Evolutionary conservation across 2,329 filamentous ascomycete species (phyloP), one percentile per base, ranked within the genome.

Genomic region (Dothideomycetes sp.): DNA sequence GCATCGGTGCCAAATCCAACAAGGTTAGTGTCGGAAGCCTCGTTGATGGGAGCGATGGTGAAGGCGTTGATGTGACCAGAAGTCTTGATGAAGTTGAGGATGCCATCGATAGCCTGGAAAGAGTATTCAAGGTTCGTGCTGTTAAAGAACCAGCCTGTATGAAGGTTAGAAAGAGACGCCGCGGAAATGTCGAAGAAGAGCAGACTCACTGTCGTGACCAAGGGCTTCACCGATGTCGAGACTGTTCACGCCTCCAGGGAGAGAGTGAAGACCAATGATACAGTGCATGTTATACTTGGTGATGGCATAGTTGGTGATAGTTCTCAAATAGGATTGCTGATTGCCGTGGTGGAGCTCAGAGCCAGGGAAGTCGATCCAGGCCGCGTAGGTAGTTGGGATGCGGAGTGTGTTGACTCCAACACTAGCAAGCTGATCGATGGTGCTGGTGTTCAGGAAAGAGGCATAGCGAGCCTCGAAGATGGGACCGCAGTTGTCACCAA

Each of bases 21-120:
- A 59, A 40, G 34, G 43, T 57, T 48, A 30, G 50, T 59, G 48
- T 63, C 60, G 19, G 46, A 51, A 0, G 58, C 47, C 37, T 64
- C 59, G 46, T 64, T 64, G 46, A 64, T 55, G 4, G 59, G 57
- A 3, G 49, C 52, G 31, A 64, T 44, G 38, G 57, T 60, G 46
- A 54, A 62, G 8, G 49, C 51, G 37, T 58, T 47, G 4, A 50
- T 48, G 14, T 41, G 48, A 10, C 51, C 52, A 4, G 53, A 56
- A 8, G 38, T 38, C 34, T 53, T 40, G 36, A 63, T 55, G 40
- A 55, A 63, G n/a, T 42, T 38, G 10, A 62, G 42, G 2, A 57
- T 50, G 2, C 48, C 48, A 14, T 59, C 56, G 30, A 61, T 48
- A 5, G 53, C 57, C 22, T 51, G 34, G 37, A 52, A 52, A 1